Evolutionary conservation across 257 asterid genomes (phyloP), one percentile per base, ranked within the genome.

Genomic region (Solanum rostratum): DNA sequence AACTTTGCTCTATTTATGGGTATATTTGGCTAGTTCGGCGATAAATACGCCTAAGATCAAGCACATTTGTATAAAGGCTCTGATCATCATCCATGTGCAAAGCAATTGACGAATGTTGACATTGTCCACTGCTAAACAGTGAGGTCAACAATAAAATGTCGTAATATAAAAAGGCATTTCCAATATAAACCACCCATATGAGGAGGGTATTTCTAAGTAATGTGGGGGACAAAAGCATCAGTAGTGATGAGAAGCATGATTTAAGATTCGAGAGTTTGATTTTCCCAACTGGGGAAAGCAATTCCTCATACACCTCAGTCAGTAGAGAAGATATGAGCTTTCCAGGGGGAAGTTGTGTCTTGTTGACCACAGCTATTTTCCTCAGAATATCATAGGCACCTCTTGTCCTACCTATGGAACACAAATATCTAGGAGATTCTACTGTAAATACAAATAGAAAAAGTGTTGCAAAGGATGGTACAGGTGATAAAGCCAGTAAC

Each of bases 111-210:
- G 83, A 63, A 85, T 95, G 93, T 76, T 86, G 85, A 88, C 89
- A 91, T 86, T 86, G 90, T 80, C 85, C 93, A n/a, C 91, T 85
- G 88, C 93, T 91, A 62, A 95, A 90, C 85, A 92, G 93, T 50
- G 98, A 94, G 50, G 98, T 94, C 86, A 95, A 93, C 90, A 95
- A 84, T 86, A 94, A 85, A 87, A 95, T 87, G 52, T 96, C 95
- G 76, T 94, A 94, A 86, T 95, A 95, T 46, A 95, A 85, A 86
- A 95, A 95, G 10, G 93, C 74, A 82, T 92, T 90, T 43, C 98
- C 98, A 24, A 92, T 90, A 81, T 79, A 92, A 49, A 94, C 87
- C 22, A 90, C 86, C 98, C 96, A 94, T 29, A 94, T 37, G 15
- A 88, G 90, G 86, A 93, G 85, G 33, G 33, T 60, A 60, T 60